Conservation (phyloP, 75 land plant species). For the Sequoia sempervirens region DNA sequence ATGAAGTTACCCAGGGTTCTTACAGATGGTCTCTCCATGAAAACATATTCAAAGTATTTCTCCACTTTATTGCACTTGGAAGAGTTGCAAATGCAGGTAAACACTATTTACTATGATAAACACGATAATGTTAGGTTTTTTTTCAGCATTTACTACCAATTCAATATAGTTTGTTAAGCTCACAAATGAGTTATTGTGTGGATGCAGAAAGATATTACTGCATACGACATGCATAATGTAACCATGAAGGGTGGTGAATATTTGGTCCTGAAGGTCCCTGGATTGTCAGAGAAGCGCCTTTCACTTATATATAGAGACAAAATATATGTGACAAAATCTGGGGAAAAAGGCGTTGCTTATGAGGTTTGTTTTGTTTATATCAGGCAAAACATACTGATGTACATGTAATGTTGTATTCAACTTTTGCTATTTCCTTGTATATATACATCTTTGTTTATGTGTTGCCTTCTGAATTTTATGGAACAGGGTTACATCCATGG, state of each 20-base stretch:
- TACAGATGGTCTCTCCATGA: constrained; percentile 25
- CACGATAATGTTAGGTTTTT: not conserved
- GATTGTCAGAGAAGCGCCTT: constrained; percentile 73
- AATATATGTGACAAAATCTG: constrained; percentile 39
- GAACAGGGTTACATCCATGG: constrained; percentile 70
- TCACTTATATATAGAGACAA: constrained; percentile 68
- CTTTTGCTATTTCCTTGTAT: not conserved
- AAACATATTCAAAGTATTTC: constrained; percentile 51
- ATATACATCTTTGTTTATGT: not conserved
- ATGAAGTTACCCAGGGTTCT: constrained; percentile 45
- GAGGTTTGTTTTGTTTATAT: constrained; percentile 34
- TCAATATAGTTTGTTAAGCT: constrained; percentile 9
- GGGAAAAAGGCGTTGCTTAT: constrained; percentile 21
- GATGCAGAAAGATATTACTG: constrained; percentile 67
- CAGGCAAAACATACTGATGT: not conserved
- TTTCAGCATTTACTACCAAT: not conserved
- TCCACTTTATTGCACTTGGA: constrained; percentile 50
- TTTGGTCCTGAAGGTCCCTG: constrained; percentile 68
- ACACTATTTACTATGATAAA: not conserved
- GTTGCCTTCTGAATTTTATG: not conserved
- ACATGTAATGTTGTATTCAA: not conserved
- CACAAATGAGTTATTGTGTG: constrained; percentile 5
- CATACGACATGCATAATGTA: constrained; percentile 63
- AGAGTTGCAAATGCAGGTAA: constrained; percentile 41
- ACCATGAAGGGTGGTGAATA: constrained; percentile 37